A percentile compares a stretch with the other conserved stretches of the same genome.
These are phyloP conservation scores for Hyaloscypha bicolor DNA, from an alignment of 495 filamentous ascomycete genomes.

Conservation along the genomic window DNA sequence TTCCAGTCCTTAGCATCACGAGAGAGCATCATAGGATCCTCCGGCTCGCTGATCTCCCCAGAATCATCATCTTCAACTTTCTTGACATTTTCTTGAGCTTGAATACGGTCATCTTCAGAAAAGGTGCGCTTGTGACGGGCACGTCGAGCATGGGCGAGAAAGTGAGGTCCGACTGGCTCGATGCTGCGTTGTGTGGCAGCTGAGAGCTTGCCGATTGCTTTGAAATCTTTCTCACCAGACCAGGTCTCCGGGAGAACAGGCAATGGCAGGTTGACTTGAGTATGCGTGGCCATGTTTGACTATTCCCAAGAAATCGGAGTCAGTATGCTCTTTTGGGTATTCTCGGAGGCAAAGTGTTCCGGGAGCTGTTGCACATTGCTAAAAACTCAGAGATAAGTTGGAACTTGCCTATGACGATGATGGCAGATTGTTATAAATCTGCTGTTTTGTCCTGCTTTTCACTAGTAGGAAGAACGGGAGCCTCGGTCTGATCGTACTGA, in stretches of 20 bases:
- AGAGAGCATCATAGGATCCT: constrained; percentile 86
- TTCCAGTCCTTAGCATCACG: constrained; percentile 99
- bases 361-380: too few relatives aligned
- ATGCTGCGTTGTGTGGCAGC: constrained; percentile 77
- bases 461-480: too few relatives aligned
- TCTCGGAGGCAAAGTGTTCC: too few relatives aligned
- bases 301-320: too few relatives aligned
- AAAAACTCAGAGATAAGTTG: too few relatives aligned
- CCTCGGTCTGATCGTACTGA: too few relatives aligned
- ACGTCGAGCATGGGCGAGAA: constrained; percentile 94
- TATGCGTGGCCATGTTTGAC: constrained; percentile 42
- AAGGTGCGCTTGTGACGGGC: constrained; percentile 97
- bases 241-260: constrained; percentile 81
- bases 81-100: constrained; percentile 91
- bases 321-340: too few relatives aligned
- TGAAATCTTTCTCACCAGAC: constrained; percentile 90
- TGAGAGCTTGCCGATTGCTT: constrained; percentile 70
- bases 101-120: constrained; percentile 96
- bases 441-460: too few relatives aligned
- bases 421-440: too few relatives aligned
- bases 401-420: too few relatives aligned
- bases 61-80: constrained; percentile 92
- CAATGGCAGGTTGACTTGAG: constrained; percentile 54
- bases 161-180: constrained; percentile 95
- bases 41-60: constrained; percentile 87